A percentile compares a stretch with the other conserved stretches of the same genome.
Evolutionary conservation across 106 monocot species (phyloP).

Genomic region (Iris macrosiphon): DNA sequence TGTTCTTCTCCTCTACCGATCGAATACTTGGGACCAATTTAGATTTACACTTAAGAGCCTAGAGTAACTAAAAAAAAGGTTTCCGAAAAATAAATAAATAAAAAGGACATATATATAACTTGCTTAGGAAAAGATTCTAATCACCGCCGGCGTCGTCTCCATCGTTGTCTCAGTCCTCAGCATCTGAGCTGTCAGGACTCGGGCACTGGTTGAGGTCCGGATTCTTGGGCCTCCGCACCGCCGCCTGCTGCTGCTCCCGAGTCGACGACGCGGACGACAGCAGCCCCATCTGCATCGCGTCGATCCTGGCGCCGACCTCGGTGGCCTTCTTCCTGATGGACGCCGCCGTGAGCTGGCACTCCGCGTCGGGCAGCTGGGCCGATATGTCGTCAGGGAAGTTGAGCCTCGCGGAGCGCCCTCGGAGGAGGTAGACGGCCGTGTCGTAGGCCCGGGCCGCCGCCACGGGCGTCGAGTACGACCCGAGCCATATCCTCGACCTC

Average conservation of each 20-base stretch:
- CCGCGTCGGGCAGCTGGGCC: conserved; percentile 6
- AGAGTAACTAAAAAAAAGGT: too few relatives aligned
- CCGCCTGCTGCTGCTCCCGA: neutral
- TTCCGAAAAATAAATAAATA: too few relatives aligned
- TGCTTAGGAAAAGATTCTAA: too few relatives aligned
- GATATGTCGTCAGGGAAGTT: conserved; percentile 50
- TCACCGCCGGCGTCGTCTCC: too few relatives aligned
- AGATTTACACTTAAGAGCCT: too few relatives aligned
- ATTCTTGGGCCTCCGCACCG: too few relatives aligned
- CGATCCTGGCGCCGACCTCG: conserved; percentile 31
- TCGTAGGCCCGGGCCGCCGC: conserved; percentile 57
- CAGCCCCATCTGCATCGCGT: conserved; percentile 8
- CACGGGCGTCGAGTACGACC: conserved; percentile 48
- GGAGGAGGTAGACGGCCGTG: conserved; percentile 52
- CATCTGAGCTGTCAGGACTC: conserved; percentile 55
- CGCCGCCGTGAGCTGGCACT: conserved; percentile 17
- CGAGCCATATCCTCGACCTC: conserved; percentile 57
- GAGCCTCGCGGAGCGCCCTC: conserved; percentile 42
- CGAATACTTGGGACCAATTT: too few relatives aligned
- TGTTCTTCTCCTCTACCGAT: too few relatives aligned
- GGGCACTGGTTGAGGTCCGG: conserved; percentile 76
- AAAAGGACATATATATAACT: too few relatives aligned
- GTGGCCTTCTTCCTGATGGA: conserved; percentile 30
- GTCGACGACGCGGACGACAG: neutral
- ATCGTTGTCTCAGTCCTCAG: too few relatives aligned